Percentiles rank a stretch among this genome's conserved stretches.
Evolutionary conservation across 2,329 filamentous ascomycete species (phyloP).

Genomic region (Didymella keratinophila): DNA sequence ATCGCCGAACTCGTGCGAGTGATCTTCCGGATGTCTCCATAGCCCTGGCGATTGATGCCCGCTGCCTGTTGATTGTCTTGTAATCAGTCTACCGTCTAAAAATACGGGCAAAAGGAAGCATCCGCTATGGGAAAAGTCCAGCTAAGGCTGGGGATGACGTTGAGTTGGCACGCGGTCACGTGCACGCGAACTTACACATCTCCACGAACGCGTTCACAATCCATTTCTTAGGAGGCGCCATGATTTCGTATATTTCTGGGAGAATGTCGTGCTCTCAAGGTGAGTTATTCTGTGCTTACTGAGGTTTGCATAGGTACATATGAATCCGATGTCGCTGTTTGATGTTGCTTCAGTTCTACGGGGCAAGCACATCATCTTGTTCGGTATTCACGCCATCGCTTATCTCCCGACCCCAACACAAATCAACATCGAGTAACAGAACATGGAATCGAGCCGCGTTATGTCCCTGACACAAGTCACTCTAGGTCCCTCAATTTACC

Average conservation of each 20-base stretch:
- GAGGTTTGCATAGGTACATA: constrained; percentile 13
- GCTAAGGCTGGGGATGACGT: background rate
- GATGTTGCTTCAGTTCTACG: constrained; percentile 22
- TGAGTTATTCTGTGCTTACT: constrained; percentile 1
- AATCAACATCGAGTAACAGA: constrained; percentile 15
- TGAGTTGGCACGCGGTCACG: constrained; percentile 22
- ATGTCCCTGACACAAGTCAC: constrained; percentile 17
- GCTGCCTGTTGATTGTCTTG: constrained; percentile 27
- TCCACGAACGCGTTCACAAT: constrained; percentile 56
- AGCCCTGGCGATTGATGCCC: constrained; percentile 60
- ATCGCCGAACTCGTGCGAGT: constrained; percentile 64
- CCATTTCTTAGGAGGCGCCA: constrained; percentile 45
- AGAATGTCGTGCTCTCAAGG: constrained; percentile 30
- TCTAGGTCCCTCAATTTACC: constrained; percentile 6
- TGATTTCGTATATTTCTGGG: constrained; percentile 26
- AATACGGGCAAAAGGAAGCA: constrained; percentile 1
- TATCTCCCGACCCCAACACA: constrained; percentile 23
- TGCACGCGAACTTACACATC: constrained; percentile 47
- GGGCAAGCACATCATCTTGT: constrained; percentile 41
- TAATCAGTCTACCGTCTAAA: background rate
- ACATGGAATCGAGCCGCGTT: constrained; percentile 8
- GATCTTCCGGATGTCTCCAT: constrained; percentile 71
- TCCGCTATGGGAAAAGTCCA: background rate
- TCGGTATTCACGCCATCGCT: constrained; percentile 40
- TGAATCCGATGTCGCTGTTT: constrained; percentile 32